A percentile compares a stretch with the other conserved stretches of the same genome.
Conservation (phyloP, 805 yeast genomes). For the Metschnikowia proteae region DNA sequence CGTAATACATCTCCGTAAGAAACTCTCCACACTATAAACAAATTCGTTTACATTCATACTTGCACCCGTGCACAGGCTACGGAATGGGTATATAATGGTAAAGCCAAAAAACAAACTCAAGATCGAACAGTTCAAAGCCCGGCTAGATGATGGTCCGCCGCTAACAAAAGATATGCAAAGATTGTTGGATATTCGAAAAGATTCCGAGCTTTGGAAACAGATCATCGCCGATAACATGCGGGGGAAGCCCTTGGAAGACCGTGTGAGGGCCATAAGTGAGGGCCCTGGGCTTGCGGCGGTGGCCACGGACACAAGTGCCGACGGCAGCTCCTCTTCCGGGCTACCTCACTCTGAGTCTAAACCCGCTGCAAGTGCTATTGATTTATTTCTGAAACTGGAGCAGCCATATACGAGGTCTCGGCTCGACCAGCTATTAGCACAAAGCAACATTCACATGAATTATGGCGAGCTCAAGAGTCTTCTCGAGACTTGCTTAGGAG, state of each 20-base stretch:
- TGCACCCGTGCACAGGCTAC: neutral
- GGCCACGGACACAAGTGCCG: neutral
- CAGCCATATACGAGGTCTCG: constrained; percentile 9
- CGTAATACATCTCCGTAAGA: too few species aligned
- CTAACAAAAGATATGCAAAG: constrained; percentile 12
- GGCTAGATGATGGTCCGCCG: neutral
- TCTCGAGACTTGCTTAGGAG: constrained; percentile 9
- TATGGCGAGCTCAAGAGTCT: constrained; percentile 12
- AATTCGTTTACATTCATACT: neutral
- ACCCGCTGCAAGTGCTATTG: neutral
- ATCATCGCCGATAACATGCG: constrained; percentile 10
- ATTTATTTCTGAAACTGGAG: constrained; percentile 9
- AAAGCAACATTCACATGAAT: constrained; percentile 5
- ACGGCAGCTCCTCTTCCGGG: neutral
- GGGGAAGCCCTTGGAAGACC: neutral
- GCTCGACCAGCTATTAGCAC: constrained; percentile 10
- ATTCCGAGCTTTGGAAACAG: constrained; percentile 39
- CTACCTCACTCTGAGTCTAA: neutral
- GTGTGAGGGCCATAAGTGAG: neutral
- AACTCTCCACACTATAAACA: neutral
- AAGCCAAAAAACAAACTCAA: neutral
- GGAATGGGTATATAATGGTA: neutral
- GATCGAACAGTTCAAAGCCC: neutral
- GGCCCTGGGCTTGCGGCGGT: neutral
- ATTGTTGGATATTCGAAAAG: constrained; percentile 22